A percentile compares a stretch with the other conserved stretches of the same genome.
phyloP scores from a whole-genome alignment of 2,329 filamentous ascomycete genomes.

The Dissoconium aciculare region DNA sequence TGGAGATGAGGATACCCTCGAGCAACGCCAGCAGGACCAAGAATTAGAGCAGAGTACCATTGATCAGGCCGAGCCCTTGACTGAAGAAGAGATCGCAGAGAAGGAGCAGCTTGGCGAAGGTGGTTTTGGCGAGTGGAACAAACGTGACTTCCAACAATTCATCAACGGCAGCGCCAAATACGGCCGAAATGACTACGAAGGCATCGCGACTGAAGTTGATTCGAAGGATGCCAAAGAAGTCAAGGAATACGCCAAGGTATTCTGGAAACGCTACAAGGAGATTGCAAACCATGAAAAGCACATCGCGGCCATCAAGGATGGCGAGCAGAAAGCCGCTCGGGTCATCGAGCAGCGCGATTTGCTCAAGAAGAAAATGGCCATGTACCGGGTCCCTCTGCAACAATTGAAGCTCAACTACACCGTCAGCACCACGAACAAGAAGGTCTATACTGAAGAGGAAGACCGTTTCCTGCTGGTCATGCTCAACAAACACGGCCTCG shows the following conservation, averaged over 20 bases:
- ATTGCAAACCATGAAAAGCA: slow-evolving; percentile 82
- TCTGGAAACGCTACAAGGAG: slow-evolving; percentile 90
- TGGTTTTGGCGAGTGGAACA: slow-evolving; percentile 91
- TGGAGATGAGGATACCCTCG: slow-evolving; percentile 72
- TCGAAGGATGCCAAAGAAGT: slow-evolving; percentile 77
- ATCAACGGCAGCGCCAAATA: slow-evolving; percentile 90
- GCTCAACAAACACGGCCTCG: slow-evolving; percentile 80
- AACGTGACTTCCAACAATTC: slow-evolving; percentile 95
- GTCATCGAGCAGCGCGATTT: slow-evolving; percentile 87
- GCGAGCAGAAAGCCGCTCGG: slow-evolving; percentile 77
- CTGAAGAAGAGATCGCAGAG: slow-evolving; percentile 74
- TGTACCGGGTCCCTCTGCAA: slow-evolving; percentile 93
- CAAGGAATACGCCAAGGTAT: slow-evolving; percentile 81
- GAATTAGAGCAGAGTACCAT: slow-evolving; percentile 82
- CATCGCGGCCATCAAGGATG: slow-evolving; percentile 76
- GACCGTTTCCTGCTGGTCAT: slow-evolving; percentile 90
- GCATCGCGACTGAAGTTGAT: slow-evolving; percentile 79
- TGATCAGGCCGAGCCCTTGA: slow-evolving; percentile 75
- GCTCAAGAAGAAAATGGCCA: slow-evolving; percentile 84
- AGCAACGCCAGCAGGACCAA: slow-evolving; percentile 74
- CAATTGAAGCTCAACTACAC: slow-evolving; percentile 99
- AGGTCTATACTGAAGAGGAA: slow-evolving; percentile 97
- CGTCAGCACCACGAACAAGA: slow-evolving; percentile 98
- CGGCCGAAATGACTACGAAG: slow-evolving; percentile 70
- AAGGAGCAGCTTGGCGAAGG: slow-evolving; percentile 69